Conservation (phyloP, 2,329 filamentous ascomycete species). For the Helotiales sp. region DNA sequence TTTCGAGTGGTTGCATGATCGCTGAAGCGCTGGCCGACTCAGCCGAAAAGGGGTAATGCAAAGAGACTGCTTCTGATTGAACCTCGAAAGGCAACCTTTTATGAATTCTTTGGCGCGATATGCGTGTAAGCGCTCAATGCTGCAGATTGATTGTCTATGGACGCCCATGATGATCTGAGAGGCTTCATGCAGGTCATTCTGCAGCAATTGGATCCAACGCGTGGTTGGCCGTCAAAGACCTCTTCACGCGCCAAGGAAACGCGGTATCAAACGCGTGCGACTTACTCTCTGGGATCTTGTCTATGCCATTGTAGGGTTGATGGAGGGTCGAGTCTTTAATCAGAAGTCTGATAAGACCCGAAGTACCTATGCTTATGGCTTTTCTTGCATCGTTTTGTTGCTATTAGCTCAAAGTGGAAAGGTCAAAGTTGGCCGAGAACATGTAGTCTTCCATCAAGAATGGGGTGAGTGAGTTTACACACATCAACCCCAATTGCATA, state of each 20-base stretch:
- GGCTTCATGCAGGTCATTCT: constrained; percentile 8
- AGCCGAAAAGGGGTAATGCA: constrained; percentile 30
- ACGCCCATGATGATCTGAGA: not conserved
- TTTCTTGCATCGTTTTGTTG: not conserved
- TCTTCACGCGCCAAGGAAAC: constrained; percentile 5
- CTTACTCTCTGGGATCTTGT: not conserved
- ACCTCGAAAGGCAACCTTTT: constrained; percentile 12
- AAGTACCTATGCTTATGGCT: not conserved
- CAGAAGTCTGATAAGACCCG: not conserved
- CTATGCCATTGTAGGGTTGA: not conserved
- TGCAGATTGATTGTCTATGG: constrained; percentile 13
- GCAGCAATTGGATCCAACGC: not conserved
- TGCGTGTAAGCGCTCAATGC: constrained; percentile 35
- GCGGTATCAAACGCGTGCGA: not conserved
- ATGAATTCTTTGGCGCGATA: constrained; percentile 31
- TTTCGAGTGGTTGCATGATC: constrained; percentile 25
- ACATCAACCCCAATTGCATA: not conserved
- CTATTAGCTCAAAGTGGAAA: not conserved
- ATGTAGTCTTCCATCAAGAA: constrained; percentile 10
- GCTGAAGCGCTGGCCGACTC: constrained; percentile 34
- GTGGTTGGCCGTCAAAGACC: not conserved
- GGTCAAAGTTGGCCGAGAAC: not conserved
- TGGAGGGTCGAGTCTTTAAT: not conserved
- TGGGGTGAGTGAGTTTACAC: constrained; percentile 7
- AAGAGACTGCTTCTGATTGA: constrained; percentile 20